Conservation (phyloP, 2,329 filamentous ascomycete genomes). For the Pezicula radicicola region DNA sequence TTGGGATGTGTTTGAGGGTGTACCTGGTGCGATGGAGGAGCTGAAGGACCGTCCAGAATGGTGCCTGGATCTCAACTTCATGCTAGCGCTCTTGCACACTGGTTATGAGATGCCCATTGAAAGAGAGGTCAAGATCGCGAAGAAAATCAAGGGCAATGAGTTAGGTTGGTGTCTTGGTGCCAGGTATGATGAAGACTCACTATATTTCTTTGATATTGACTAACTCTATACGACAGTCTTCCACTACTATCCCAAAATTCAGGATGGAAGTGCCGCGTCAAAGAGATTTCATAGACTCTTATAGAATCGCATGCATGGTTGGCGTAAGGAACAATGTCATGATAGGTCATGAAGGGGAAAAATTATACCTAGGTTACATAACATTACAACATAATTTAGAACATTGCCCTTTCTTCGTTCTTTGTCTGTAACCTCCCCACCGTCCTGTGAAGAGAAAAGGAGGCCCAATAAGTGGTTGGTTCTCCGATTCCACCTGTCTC, state of each 20-base stretch:
- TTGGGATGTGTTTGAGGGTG: slow-evolving; percentile 78
- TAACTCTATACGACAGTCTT: slow-evolving; percentile 56
- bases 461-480: neutral
- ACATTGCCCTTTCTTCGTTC: neutral
- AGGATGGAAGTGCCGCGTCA: slow-evolving; percentile 87
- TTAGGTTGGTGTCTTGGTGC: slow-evolving; percentile 97
- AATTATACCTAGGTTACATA: neutral
- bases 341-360: neutral
- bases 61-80: slow-evolving; percentile 95
- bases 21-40: slow-evolving; percentile 78
- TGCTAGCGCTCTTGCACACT: slow-evolving; percentile 87
- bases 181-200: slow-evolving; percentile 58
- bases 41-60: slow-evolving; percentile 80
- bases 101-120: slow-evolving; percentile 98
- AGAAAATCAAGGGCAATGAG: slow-evolving; percentile 98
- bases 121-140: slow-evolving; percentile 93
- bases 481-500: neutral
- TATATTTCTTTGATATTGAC: slow-evolving; percentile 13
- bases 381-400: slow-evolving; percentile 2
- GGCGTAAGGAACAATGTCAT: slow-evolving; percentile 16
- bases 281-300: slow-evolving; percentile 59
- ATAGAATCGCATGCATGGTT: slow-evolving; percentile 17
- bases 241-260: slow-evolving; percentile 78
- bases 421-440: neutral
- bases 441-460: neutral